phyloP scores from a whole-genome alignment of 2,329 filamentous ascomycete genomes.

The Cryphonectria nitschkei region DNA sequence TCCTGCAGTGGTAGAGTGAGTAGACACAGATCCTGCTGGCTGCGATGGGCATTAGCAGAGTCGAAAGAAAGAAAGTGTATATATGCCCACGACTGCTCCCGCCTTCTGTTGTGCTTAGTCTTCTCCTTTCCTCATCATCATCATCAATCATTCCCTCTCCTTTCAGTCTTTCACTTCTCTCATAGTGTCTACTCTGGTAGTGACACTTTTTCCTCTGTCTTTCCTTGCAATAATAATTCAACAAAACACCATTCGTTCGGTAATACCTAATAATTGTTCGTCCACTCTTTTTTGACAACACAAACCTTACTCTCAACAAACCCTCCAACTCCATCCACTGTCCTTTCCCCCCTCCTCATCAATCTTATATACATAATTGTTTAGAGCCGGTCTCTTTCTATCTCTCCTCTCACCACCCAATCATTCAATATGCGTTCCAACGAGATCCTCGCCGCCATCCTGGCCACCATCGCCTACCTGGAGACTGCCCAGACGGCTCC shows the following conservation, averaged over 20 bases:
- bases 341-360: neutral
- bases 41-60: neutral
- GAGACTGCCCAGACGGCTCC: constrained; percentile 10
- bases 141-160: constrained; percentile 10
- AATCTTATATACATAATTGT: neutral
- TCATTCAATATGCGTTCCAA: constrained; percentile 12
- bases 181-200: constrained; percentile 19
- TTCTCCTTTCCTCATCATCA: constrained; percentile 15
- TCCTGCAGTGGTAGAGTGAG: neutral
- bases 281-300: neutral
- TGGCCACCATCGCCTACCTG: constrained; percentile 17
- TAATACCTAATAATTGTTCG: constrained; percentile 13
- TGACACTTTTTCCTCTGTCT: constrained; percentile 8
- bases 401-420: neutral
- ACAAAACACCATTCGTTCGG: constrained; percentile 12
- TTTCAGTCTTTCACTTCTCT: constrained; percentile 13
- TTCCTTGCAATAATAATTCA: constrained; percentile 1
- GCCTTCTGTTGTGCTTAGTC: neutral
- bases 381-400: constrained; percentile 9
- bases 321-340: constrained; percentile 1
- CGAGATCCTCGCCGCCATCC: constrained; percentile 10
- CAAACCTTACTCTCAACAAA: neutral
- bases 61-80: neutral
- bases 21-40: neutral
- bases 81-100: neutral